Base-by-base conservation (phyloP, 108 stramenopile genomes). In the Cyclotella atomus region DNA sequence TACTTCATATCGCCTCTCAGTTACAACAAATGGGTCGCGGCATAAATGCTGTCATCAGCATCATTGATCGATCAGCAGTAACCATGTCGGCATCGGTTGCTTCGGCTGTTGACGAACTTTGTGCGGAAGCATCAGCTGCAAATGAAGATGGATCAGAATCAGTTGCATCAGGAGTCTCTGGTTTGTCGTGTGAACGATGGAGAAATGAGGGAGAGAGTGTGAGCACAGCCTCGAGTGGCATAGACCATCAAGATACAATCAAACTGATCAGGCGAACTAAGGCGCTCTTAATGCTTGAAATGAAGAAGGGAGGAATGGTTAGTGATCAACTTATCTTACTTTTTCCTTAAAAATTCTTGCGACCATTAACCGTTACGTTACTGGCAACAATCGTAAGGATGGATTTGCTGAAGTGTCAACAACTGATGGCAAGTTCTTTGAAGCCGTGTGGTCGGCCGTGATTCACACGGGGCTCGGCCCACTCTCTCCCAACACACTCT, bases 1-100 rank as follows among this genome's bases (percentile, higher is more conserved):
- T 92, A 25, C 43, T 94, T 25, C 53, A 59, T 19, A 65, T 94
- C 25, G 91, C 88, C 17, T 68, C 84, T 14, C 90, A 91, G 65
- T 75, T 94, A 30, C 89, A 90, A 74, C 88, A 85, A 72, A 90
- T 87, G 1, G 71, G 87, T 28, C 88, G 88, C 15, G 81, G 90
- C 20, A 85, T 84, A 53, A 86, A 91, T 73, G 70, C 72, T 30
- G 85, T 83, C 19, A 77, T 82, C 35, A 36, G 52, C 16, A 76
- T 82, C 52, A 75, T 71, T 82, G 81, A 74, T 27, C 59, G 55
- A 59, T 76, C 75, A 2, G 3, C 49, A 1, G 50, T 47, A 32
- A 84, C 71, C 3, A 52, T 34, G 30, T 77, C 82, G 9, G 84
- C 84, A 6, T 74, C 79, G 35, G 74, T 83, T 12, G 84, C 73